Percentiles rank a stretch among this genome's conserved stretches.
Conservation (phyloP, 768 basidiomycete genomes). For the Trametes sanguinea region DNA sequence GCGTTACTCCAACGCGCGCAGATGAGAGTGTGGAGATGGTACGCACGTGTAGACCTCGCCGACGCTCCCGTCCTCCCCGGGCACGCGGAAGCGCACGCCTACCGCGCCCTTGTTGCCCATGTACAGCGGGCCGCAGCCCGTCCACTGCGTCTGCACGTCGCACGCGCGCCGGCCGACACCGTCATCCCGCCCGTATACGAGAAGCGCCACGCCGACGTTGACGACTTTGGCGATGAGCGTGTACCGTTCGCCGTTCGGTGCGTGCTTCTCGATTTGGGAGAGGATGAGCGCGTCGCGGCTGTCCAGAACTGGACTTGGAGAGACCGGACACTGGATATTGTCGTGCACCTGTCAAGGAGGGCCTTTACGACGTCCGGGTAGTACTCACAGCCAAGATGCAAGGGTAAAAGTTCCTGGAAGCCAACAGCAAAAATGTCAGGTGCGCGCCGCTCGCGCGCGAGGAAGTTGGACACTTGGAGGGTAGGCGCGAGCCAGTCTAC, state of each 20-base stretch:
- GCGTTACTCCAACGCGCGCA: background rate
- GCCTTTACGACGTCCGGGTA: too few relatives aligned
- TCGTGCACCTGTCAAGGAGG: too few relatives aligned
- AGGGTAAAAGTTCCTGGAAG: slow-evolving; percentile 90
- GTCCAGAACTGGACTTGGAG: slow-evolving; percentile 67
- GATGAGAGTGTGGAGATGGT: background rate
- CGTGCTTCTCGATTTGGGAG: slow-evolving; percentile 69
- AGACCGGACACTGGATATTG: slow-evolving; percentile 67
- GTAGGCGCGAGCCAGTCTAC: slow-evolving; percentile 92
- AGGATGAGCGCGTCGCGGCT: slow-evolving; percentile 72
- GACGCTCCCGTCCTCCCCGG: slow-evolving; percentile 49
- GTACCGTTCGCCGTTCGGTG: slow-evolving; percentile 74
- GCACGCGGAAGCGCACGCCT: slow-evolving; percentile 78
- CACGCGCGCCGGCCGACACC: slow-evolving; percentile 57
- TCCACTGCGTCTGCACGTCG: slow-evolving; percentile 76
- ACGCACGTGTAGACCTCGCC: slow-evolving; percentile 88
- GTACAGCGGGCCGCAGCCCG: slow-evolving; percentile 66
- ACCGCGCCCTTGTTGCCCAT: slow-evolving; percentile 98
- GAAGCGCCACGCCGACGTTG: slow-evolving; percentile 84
- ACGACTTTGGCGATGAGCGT: slow-evolving; percentile 76
- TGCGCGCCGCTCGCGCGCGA: slow-evolving; percentile 60
- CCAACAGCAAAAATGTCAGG: slow-evolving; percentile 91
- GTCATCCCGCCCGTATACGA: slow-evolving; percentile 83
- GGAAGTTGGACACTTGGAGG: slow-evolving; percentile 71
- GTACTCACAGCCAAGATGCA: slow-evolving; percentile 81